A percentile compares a stretch with the other conserved stretches of the same genome.
phyloP scores from a whole-genome alignment of 495 filamentous ascomycete genomes.

The Trichoderma orchidacearum region DNA sequence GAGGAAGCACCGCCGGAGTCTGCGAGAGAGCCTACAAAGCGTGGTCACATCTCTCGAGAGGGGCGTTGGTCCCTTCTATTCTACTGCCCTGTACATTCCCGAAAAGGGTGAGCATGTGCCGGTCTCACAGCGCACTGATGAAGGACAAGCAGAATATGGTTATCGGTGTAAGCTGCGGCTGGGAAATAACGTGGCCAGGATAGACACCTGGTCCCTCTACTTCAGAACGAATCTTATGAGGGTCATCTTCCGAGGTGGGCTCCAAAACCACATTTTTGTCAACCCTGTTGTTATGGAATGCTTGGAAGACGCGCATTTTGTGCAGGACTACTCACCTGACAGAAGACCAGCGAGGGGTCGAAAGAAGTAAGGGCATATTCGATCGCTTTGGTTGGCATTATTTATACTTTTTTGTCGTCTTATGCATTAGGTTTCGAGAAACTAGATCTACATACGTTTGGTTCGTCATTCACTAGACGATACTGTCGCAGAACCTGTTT shows the following conservation, averaged over 20 bases:
- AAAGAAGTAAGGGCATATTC: not conserved
- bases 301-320: not conserved
- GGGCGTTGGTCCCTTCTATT: slow-evolving; percentile 32
- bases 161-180: not conserved
- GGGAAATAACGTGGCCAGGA: not conserved
- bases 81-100: slow-evolving; percentile 14
- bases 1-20: slow-evolving; percentile 63
- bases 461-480: too few relatives aligned
- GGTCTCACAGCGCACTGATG: not conserved
- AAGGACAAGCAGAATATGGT: not conserved
- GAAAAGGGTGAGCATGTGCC: not conserved
- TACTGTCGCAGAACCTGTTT: not conserved
- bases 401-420: not conserved
- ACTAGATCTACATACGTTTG: too few relatives aligned
- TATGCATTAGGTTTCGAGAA: not conserved
- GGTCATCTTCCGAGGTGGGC: not conserved
- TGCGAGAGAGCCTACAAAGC: slow-evolving; percentile 68
- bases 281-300: not conserved
- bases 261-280: not conserved
- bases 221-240: not conserved
- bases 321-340: not conserved
- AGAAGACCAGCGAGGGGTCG: not conserved
- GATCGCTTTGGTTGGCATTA: not conserved
- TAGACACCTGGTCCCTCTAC: not conserved
- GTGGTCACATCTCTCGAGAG: slow-evolving; percentile 76